These are phyloP conservation scores for Backusella luteola DNA, from an alignment of 192 early-diverging fungal species.

Conservation along the genomic window DNA sequence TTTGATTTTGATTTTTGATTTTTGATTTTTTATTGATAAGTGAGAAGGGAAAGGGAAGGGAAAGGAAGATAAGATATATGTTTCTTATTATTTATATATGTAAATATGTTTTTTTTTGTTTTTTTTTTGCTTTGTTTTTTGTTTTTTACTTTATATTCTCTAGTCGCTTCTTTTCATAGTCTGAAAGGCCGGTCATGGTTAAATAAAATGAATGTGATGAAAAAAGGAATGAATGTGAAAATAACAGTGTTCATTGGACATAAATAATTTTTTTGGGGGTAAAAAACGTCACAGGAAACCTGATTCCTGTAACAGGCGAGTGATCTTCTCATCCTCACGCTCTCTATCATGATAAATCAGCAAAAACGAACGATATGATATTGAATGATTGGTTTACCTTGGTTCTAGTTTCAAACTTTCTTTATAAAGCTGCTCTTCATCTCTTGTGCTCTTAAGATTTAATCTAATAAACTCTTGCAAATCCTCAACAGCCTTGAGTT, in stretches of 20 bases:
- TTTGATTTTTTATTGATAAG: neutral
- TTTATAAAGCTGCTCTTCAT: slow-evolving; percentile 78
- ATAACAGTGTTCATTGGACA: neutral
- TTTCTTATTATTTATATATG: neutral
- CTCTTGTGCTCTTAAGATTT: slow-evolving; percentile 62
- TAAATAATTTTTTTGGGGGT: neutral
- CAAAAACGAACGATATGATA: neutral
- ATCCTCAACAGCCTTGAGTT: slow-evolving; percentile 74
- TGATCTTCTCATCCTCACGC: slow-evolving; percentile 77
- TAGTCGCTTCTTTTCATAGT: slow-evolving; percentile 36
- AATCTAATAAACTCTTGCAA: slow-evolving; percentile 74
- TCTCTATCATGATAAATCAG: slow-evolving; percentile 43
- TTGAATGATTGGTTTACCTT: slow-evolving; percentile 33
- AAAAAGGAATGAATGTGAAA: neutral
- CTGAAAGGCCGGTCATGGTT: slow-evolving; percentile 20
- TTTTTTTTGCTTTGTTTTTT: neutral
- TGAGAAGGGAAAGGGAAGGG: neutral
- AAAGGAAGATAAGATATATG: neutral
- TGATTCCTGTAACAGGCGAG: slow-evolving; percentile 69
- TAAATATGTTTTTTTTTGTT: neutral
- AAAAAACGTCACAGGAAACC: slow-evolving; percentile 63
- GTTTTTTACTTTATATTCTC: slow-evolving; percentile 33
- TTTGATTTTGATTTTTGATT: too few species aligned
- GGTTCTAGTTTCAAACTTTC: slow-evolving; percentile 81
- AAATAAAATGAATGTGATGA: neutral